A percentile compares a stretch with the other conserved stretches of the same genome.
Evolutionary conservation across 768 basidiomycete species (phyloP).

Genomic region (Calocybe gangraenosa): DNA sequence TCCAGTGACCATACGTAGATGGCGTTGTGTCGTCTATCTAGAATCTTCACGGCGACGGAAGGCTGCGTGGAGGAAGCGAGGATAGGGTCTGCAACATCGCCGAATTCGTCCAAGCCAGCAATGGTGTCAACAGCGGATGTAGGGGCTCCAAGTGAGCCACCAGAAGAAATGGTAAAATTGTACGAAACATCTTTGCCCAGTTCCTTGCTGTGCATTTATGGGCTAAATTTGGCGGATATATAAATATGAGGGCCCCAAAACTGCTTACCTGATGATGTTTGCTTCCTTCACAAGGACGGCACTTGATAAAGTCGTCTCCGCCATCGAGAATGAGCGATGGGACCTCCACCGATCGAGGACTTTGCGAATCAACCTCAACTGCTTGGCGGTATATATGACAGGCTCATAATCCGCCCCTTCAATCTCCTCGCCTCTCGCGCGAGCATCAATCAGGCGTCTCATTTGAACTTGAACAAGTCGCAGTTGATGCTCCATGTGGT

Average conservation of each 20-base stretch:
- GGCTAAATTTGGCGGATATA: background rate
- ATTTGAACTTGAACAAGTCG: slow-evolving; percentile 77
- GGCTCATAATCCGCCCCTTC: slow-evolving; percentile 69
- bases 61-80: slow-evolving; percentile 74
- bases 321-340: slow-evolving; percentile 86
- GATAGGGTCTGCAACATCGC: slow-evolving; percentile 84
- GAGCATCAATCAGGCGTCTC: slow-evolving; percentile 72
- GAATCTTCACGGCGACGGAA: slow-evolving; percentile 83
- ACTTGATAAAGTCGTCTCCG: slow-evolving; percentile 79
- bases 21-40: slow-evolving; percentile 83
- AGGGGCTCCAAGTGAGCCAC: slow-evolving; percentile 73
- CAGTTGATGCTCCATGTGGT: slow-evolving; percentile 90
- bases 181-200: slow-evolving; percentile 84
- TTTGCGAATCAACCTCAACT: slow-evolving; percentile 77
- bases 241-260: background rate
- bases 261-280: slow-evolving; percentile 76
- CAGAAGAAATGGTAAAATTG: slow-evolving; percentile 90
- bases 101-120: slow-evolving; percentile 86
- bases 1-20: slow-evolving; percentile 92
- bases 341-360: slow-evolving; percentile 84
- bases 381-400: slow-evolving; percentile 75
- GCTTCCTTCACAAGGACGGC: slow-evolving; percentile 92
- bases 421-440: slow-evolving; percentile 74
- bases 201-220: slow-evolving; percentile 66
- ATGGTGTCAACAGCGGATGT: slow-evolving; percentile 82